Evolutionary conservation across 495 filamentous ascomycete species (phyloP), one percentile per base, ranked within the genome.

Genomic region (Xylaria palmicola): DNA sequence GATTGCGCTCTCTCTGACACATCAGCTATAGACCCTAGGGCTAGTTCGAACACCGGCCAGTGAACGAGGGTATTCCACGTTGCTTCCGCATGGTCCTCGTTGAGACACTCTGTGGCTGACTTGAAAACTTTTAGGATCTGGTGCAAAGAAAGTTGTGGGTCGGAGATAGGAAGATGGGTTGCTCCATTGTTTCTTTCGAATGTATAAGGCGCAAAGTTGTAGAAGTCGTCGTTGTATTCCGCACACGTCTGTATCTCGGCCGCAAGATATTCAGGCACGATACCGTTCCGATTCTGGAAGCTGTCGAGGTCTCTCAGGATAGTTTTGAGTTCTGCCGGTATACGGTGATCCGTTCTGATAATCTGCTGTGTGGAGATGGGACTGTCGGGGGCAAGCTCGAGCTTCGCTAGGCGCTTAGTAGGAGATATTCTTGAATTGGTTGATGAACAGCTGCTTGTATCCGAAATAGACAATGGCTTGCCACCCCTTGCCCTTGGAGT

Each of bases 51-150:
- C 5, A 48, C 44, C 5, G 22, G 44, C 20, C 44, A 48, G 22
- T 48, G 44, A 27, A 48, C 44, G 44, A 48, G 44, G 9, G 44
- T n/a, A 29, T 48, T 48, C 44, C 44, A 48, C 44, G 44, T 48
- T 13, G 44, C 20, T 29, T 48, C 44, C 4, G 20, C 24, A 29
- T 48, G 44, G 24, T 48, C 44, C 24, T 48, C 44, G 22, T 48
- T 48, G 20, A 27, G 13, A 29, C 44, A 48, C 24, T 48, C 44
- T 27, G 6, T 48, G 22, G 44, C 44, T 6, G 44, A 27, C 2
- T 29, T 15, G 44, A 48, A 48, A 2, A 48, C 44, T 29, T 48
- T 29, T 24, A 48, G 15, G 9, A 48, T n/a, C 44, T 27, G 5
- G 44, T 29, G 24, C 24, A 48, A n/a, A 10, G 44, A 27, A 29